Percentiles rank a stretch among this genome's conserved stretches.
phyloP scores from a whole-genome alignment of 192 early-diverging fungal genomes.

The Bifiguratus adelaidae region DNA sequence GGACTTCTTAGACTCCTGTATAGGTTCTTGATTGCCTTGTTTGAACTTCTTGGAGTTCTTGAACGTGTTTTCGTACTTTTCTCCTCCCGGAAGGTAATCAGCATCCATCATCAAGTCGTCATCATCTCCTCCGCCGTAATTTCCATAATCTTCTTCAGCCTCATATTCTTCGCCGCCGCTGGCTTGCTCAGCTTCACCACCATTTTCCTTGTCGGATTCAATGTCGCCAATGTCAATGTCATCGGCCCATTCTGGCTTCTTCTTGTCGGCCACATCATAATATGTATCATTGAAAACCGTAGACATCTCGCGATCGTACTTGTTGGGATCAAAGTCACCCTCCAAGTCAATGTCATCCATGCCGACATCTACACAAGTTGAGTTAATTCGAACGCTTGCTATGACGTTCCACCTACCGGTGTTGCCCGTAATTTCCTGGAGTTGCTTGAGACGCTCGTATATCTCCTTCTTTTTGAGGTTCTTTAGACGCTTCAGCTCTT shows the following conservation, averaged over 20 bases:
- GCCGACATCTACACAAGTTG: conserved; percentile 30
- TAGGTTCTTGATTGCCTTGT: conserved; percentile 8
- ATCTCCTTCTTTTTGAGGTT: conserved; percentile 88
- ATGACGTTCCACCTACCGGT: conserved; percentile 15
- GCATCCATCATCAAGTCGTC: conserved; percentile 87
- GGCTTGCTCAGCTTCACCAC: conserved; percentile 25
- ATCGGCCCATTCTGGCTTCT: conserved; percentile 84
- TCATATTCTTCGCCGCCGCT: conserved; percentile 5
- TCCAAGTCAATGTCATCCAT: conserved; percentile 78
- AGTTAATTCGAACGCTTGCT: neutral
- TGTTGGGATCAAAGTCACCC: conserved; percentile 84
- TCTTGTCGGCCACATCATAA: conserved; percentile 40
- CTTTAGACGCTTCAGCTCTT: conserved; percentile 88
- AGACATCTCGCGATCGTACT: conserved; percentile 82
- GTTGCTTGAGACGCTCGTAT: conserved; percentile 66
- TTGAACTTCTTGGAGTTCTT: conserved; percentile 21
- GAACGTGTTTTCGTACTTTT: conserved; percentile 31
- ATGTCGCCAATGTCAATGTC: conserved; percentile 71
- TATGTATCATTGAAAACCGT: conserved; percentile 66
- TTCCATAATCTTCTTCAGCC: no score
- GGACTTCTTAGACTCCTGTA: conserved; percentile 9
- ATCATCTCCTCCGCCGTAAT: conserved; percentile 24
- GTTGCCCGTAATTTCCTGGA: conserved; percentile 79
- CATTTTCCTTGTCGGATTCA: conserved; percentile 10
- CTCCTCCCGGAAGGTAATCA: conserved; percentile 71